Percentiles rank a stretch among this genome's conserved stretches.
These are phyloP conservation scores for Arachis hypogaea DNA, from an alignment of 306 rosid species.

Conservation along the genomic window DNA sequence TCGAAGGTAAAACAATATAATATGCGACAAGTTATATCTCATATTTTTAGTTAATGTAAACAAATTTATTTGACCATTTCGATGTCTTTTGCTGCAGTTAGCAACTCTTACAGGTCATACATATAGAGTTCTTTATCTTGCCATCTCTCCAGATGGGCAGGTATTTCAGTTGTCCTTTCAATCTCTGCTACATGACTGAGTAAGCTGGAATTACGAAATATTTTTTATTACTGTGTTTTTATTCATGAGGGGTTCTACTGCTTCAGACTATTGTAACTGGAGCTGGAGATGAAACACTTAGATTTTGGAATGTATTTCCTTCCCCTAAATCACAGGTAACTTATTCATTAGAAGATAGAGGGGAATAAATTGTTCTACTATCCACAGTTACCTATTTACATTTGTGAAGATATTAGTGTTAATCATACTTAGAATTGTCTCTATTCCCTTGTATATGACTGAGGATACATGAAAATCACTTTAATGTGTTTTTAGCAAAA, in stretches of 20 bases:
- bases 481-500: background rate
- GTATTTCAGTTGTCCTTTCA: conserved; percentile 48
- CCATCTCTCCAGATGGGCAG: conserved; percentile 99
- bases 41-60: conserved; percentile 15
- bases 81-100: conserved; percentile 51
- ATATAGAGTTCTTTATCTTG: conserved; percentile 93
- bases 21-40: conserved; percentile 7
- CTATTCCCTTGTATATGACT: background rate
- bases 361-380: background rate
- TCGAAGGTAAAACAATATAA: conserved; percentile 69
- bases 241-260: conserved; percentile 23
- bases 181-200: background rate
- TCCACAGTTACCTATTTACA: conserved; percentile 10
- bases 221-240: conserved; percentile 21
- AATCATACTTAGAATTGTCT: background rate
- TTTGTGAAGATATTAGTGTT: conserved; percentile 29
- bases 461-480: conserved; percentile 1
- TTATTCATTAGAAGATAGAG: conserved; percentile 16
- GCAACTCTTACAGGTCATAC: conserved; percentile 98
- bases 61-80: conserved; percentile 11
- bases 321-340: conserved; percentile 98
- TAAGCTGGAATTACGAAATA: background rate
- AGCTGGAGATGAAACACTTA: conserved; percentile 99
- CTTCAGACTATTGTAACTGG: conserved; percentile 97
- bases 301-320: conserved; percentile 98